These are phyloP conservation scores for Malania oleifera DNA, from an alignment of 164 flowering plant genomes.

Conservation along the genomic window DNA sequence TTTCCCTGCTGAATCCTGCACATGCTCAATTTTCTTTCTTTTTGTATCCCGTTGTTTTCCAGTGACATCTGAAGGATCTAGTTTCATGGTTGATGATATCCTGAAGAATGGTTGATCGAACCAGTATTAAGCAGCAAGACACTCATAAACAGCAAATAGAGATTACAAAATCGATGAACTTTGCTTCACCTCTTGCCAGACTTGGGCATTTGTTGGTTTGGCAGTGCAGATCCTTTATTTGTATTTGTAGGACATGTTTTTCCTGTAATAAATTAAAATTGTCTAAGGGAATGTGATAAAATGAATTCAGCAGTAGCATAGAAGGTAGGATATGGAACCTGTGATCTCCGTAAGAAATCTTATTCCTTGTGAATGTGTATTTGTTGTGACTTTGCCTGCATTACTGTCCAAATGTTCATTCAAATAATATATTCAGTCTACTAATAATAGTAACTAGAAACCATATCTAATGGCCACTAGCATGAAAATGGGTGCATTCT, in stretches of 20 bases:
- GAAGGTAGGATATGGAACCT: constrained; percentile 32
- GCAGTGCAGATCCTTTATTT: constrained; percentile 14
- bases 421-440: neutral
- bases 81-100: constrained; percentile 26
- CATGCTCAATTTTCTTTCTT: constrained; percentile 34
- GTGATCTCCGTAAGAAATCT: constrained; percentile 68
- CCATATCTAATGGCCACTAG: neutral
- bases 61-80: constrained; percentile 16
- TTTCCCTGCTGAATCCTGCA: constrained; percentile 18
- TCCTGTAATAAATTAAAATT: constrained; percentile 25
- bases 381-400: constrained; percentile 74
- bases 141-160: neutral
- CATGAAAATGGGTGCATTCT: too few relatives aligned
- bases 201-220: constrained; percentile 18
- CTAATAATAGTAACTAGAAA: neutral
- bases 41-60: constrained; percentile 35
- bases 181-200: constrained; percentile 44
- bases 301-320: neutral
- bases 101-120: constrained; percentile 25
- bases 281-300: neutral
- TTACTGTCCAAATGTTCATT: constrained; percentile 31
- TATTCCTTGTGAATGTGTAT: constrained; percentile 74
- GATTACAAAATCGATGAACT: neutral
- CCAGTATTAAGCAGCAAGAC: neutral
- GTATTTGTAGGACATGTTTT: constrained; percentile 24